Base-by-base conservation (phyloP, 164 flowering plant species). In the Tinospora cordifolia region DNA sequence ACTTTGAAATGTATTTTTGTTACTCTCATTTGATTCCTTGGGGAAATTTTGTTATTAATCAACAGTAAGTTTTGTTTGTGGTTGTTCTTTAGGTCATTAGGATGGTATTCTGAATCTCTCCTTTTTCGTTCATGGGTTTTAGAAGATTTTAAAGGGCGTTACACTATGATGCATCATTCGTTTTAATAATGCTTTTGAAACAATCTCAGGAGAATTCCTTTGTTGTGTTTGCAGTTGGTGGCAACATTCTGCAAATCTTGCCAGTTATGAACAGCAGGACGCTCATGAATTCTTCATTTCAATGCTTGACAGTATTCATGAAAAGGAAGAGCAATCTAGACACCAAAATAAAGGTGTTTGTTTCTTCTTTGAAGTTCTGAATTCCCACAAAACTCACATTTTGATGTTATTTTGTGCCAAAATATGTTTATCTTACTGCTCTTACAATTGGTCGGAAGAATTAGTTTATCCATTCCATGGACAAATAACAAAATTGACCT, bases 261-360 rank as follows among this genome's bases (percentile, higher is more conserved):
- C 89, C 51, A 79, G 83, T 74, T 87, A 87, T 12, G 89, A 83
- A 78, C 87, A 84, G 77, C 89, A 86, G 76, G 89, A 86, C 75
- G 87, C 91, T 66, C 91, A 87, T 77, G 91, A 86, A 77, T 87
- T 87, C 76, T 87, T 87, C 81, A 86, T 87, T 66, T 86, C 91
- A 59, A 60, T 87, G 75, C 83, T 87, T 40, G 87, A 84, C 71
- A 78, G 82, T 21, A 85, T 87, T 41, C 91, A 87, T 81, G 89
- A 84, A 78, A 84, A 77, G 47, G 91, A 82, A 69, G 77, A 78
- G 64, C 78, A 75, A 70, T 57, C 71, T 47, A 74, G 63, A 62
- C 68, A 65, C 54, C 72, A 66, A 54, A 51, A 25, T 62, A 81
- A 81, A 87, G 90, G 88, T 87, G 78, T 69, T 57, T 46, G 9